Conservation (phyloP, 768 basidiomycete species). For the Panaeolus papilionaceus region DNA sequence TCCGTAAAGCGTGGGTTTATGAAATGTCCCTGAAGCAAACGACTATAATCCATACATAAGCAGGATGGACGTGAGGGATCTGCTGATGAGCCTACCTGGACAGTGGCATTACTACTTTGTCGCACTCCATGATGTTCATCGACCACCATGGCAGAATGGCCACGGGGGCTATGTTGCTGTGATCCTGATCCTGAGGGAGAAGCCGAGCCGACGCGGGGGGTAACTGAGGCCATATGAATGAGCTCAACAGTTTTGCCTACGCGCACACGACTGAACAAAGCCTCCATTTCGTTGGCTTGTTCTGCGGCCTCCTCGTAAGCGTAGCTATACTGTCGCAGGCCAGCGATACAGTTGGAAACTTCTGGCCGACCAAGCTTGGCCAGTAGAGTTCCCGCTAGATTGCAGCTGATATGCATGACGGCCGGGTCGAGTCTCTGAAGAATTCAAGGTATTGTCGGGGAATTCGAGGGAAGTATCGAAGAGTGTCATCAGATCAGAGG, state of each 20-base stretch:
- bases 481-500: conserved; percentile 2
- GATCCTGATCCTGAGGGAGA: conserved; percentile 28
- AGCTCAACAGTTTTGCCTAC: conserved; percentile 48
- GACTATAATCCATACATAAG: conserved; percentile 19
- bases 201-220: conserved; percentile 41
- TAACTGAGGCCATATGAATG: conserved; percentile 52
- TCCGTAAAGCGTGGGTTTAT: conserved; percentile 33
- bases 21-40: conserved; percentile 27
- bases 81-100: conserved; percentile 31
- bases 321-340: conserved; percentile 86
- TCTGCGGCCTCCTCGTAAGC: conserved; percentile 89
- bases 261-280: conserved; percentile 48
- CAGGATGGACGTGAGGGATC: conserved; percentile 13
- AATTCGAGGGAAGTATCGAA: conserved; percentile 15
- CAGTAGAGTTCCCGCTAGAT: conserved; percentile 82
- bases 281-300: conserved; percentile 73
- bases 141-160: conserved; percentile 34
- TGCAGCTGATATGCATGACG: conserved; percentile 87
- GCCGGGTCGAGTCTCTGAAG: conserved; percentile 80
- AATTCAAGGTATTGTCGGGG: neutral
- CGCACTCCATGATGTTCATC: conserved; percentile 32
- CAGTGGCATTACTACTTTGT: conserved; percentile 29
- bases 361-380: conserved; percentile 86
- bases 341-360: conserved; percentile 82
- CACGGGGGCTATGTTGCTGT: conserved; percentile 25